Evolutionary conservation across 345 rosid genomes (phyloP), one percentile per base, ranked within the genome.

Genomic region (Brassica carinata): DNA sequence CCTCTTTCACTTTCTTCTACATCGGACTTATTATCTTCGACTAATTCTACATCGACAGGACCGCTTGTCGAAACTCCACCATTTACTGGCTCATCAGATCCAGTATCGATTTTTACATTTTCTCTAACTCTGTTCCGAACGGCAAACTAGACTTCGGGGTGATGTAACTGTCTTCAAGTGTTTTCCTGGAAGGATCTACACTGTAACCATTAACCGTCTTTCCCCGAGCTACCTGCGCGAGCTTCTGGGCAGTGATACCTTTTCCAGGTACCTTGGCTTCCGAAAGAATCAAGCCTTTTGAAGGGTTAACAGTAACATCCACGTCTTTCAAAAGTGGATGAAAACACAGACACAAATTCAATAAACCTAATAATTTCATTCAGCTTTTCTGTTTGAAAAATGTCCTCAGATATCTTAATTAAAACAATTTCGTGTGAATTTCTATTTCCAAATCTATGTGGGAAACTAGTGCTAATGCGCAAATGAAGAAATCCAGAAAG

Each of bases 291-390:
- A 88, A 82, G 75, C 93, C 92, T 78, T 87, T 82, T 29, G 88
- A 73, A 76, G 94, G 96, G 77, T 87, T 90, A 81, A 93, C 86
- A 74, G 87, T 81, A 73, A 93, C 83, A 82, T 95, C 99, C 64
- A 93, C 84, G 82, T 95, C 98, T 80, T 88, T 85, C 81, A 95
- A 69, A 79, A n/a, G n/a, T n/a, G n/a, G n/a, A n/a, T 31, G 61
- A 40, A 45, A 43, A 40, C 29, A 77, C 68, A 61, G 51, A 11
- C 6, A 13, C 29, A 63, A 5, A 45, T 29, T 63, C 69, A 30
- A 64, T 33, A 36, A 23, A 33, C 53, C 55, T n/a, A n/a, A n/a
- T 36, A 9, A 11, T 34, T 72, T 72, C 36, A 23, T 36, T 8
- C 30, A 7, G 57, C 59, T 59, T 38, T 38, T 4, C 64, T 63